Evolutionary conservation across 2,329 filamentous ascomycete species (phyloP).

Genomic region (Didymella pomorum): DNA sequence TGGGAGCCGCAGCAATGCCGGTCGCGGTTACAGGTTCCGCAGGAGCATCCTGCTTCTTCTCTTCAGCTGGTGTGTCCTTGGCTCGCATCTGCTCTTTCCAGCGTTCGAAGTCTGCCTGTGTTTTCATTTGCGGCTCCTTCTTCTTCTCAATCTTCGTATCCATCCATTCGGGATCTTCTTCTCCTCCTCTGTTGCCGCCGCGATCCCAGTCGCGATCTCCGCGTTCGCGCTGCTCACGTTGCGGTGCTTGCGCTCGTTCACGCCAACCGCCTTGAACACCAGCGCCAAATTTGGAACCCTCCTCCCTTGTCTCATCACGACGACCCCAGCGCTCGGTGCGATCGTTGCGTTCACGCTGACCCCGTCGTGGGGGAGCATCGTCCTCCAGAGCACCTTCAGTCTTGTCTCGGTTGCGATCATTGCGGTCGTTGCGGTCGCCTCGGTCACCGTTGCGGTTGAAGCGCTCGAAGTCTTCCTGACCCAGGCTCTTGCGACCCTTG

Average conservation of each 20-base stretch:
- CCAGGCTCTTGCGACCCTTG: slow-evolving; percentile 77
- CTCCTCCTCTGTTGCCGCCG: slow-evolving; percentile 61
- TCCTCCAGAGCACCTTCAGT: slow-evolving; percentile 47
- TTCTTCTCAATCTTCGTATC: slow-evolving; percentile 72
- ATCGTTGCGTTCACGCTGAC: slow-evolving; percentile 72
- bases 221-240: slow-evolving; percentile 30
- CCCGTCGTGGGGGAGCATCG: slow-evolving; percentile 65
- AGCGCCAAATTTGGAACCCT: slow-evolving; percentile 54
- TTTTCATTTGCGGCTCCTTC: slow-evolving; percentile 75
- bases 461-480: slow-evolving; percentile 74
- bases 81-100: slow-evolving; percentile 94
- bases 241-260: slow-evolving; percentile 48
- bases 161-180: slow-evolving; percentile 86
- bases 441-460: slow-evolving; percentile 63
- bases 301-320: slow-evolving; percentile 63
- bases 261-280: slow-evolving; percentile 67
- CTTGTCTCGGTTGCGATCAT: slow-evolving; percentile 61
- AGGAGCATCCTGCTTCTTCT: slow-evolving; percentile 51
- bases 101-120: slow-evolving; percentile 89
- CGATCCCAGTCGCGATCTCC: slow-evolving; percentile 66
- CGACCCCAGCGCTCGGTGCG: slow-evolving; percentile 67
- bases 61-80: slow-evolving; percentile 58
- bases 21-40: slow-evolving; percentile 32
- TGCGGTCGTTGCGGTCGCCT: slow-evolving; percentile 8
- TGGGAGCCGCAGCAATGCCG: slow-evolving; percentile 31